Evolutionary conservation across 2,329 filamentous ascomycete species (phyloP), one percentile per base, ranked within the genome.

Genomic region (Drechslerella coelobrocha): DNA sequence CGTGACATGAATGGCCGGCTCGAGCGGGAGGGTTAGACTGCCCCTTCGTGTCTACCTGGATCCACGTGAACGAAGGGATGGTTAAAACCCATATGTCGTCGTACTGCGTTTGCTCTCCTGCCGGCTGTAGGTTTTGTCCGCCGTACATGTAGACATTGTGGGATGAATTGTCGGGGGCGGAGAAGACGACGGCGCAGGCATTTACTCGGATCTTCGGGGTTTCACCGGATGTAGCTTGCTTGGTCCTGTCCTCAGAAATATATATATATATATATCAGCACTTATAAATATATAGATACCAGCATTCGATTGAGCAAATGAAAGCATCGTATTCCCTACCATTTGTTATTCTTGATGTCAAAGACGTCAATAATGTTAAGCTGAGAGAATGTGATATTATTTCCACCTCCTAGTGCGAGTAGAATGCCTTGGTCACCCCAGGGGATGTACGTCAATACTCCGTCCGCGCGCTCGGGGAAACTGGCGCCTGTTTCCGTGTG

Each of bases 361-460:
- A 91, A 94, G n/a, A 93, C 85, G 73, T 92, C 88, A 39, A 92
- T 87, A 14, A 85, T 83, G 52, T 87, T 91, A 80, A 93, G 92
- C 14, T 83, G 81, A 0, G 88, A 86, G 75, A 90, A 92, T 21
- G 86, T 85, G 24, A 81, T 79, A 75, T 85, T 83, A 79, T 86
- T 85, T 1, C 90, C 91, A 10, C 91, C 91, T 5, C 89, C 90
- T 0, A 96, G 80, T 2, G 89, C 89, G 0, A 96, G 83, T 7
- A 96, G 81, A 47, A 94, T 87, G 0, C 91, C 91, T 74, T 91
- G 81, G 14, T 84, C 80, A 2, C 90, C 89, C 47, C 92, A 90
- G 0, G 91, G 91, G 0, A 96, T 83, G 75, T 89, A 91, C 0
- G 90, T 83, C 55, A 92, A 79, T 1, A 87, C 82, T 8, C 89